Percentiles rank a stretch among this genome's conserved stretches.
These are phyloP conservation scores for Fusarium camptoceras DNA, from an alignment of 2,329 filamentous ascomycete species.

Conservation along the genomic window DNA sequence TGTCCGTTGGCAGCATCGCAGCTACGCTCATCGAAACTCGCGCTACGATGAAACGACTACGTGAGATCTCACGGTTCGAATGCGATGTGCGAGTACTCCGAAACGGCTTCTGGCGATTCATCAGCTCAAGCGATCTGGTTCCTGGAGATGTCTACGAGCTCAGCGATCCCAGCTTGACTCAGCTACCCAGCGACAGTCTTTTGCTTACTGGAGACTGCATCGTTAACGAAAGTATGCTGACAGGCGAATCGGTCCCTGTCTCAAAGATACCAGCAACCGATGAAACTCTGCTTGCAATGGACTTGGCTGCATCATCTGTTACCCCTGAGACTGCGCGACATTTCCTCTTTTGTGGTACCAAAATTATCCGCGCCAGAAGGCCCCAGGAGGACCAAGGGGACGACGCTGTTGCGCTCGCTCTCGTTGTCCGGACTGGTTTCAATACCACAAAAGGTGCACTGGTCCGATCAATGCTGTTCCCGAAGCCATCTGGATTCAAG, in stretches of 20 bases:
- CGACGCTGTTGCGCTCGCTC: constrained; percentile 89
- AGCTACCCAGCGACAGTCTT: constrained; percentile 93
- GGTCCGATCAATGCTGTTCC: constrained; percentile 97
- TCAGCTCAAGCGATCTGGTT: constrained; percentile 87
- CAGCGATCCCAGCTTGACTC: constrained; percentile 87
- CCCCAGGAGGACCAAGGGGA: constrained; percentile 88
- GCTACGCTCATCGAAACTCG: constrained; percentile 91
- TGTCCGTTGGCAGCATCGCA: constrained; percentile 91
- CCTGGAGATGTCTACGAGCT: constrained; percentile 97
- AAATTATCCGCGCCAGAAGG: constrained; percentile 88
- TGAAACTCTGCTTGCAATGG: constrained; percentile 79
- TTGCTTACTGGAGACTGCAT: constrained; percentile 95
- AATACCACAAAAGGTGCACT: constrained; percentile 97
- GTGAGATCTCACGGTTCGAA: constrained; percentile 93
- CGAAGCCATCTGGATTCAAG: constrained; percentile 97
- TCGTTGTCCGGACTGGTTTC: constrained; percentile 94
- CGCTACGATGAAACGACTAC: constrained; percentile 88
- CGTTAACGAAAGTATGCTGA: constrained; percentile 99
- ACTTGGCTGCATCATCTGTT: constrained; percentile 84
- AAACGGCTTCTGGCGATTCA: constrained; percentile 94
- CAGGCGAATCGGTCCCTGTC: constrained; percentile 95
- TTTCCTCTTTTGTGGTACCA: constrained; percentile 94
- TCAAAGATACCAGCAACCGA: constrained; percentile 89
- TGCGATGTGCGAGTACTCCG: constrained; percentile 94
- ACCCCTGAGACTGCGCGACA: constrained; percentile 86